Evolutionary conservation across 805 yeast genomes (phyloP), one percentile per base, ranked within the genome.

Genomic region (Grigorovia transvaalensis): DNA sequence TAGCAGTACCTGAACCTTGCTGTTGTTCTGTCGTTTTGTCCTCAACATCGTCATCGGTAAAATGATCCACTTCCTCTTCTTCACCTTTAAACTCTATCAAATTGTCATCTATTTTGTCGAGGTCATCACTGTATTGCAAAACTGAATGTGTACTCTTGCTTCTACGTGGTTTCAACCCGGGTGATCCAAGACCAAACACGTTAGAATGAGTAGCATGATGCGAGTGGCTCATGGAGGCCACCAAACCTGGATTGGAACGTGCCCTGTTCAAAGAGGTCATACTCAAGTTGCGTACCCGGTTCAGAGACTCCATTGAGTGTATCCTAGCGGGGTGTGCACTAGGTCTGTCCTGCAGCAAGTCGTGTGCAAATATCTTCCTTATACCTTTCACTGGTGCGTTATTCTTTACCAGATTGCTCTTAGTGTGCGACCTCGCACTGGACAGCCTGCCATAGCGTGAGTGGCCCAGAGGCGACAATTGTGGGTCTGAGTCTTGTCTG

Each of bases 51-150:
- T 70, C 54, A 27, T 51, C 56, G 68, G 73, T 70, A 53, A 71
- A 70, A n/a, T 65, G 62, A 17, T 73, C 76, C 1, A 70, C 76
- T 52, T 71, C 75, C 48, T 71, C 75, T 50, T 69, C 75, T 5
- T 61, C 56, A 17, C 47, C 50, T 17, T 60, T 56, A 35, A 61
- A 63, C 2, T 38, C 42, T 33, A 38, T 38, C 3, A 51, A 46
- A 46, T 56, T 64, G 23, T 53, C 50, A 48, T 64, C 61, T 19
- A 58, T 52, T 44, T 61, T 66, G 42, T 59, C 56, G n/a, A 23
- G 29, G 2, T 29, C 17, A 9, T 59, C 64, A 11, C 59, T 59
- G 20, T 61, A 49, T 35, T 60, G 66, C 33, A 64, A 45, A 5
- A 65, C 61, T 30, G 66, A 57, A 46, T 66, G 66, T 4, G 58